A percentile compares a stretch with the other conserved stretches of the same genome.
Evolutionary conservation across 768 basidiomycete species (phyloP).

Genomic region (Kwoniella bestiolae): DNA sequence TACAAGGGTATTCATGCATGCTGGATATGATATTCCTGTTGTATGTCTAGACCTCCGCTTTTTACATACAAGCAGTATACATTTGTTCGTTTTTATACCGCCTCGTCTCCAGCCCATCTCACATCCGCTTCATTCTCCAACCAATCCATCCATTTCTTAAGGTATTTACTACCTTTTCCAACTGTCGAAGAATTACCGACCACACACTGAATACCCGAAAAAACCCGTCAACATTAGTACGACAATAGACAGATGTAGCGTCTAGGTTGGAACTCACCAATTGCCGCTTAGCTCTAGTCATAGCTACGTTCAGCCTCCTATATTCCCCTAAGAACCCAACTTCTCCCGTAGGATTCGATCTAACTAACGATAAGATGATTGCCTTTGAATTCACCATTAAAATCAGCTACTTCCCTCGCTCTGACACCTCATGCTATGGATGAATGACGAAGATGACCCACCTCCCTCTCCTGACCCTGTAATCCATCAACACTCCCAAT

Average conservation of each 20-base stretch:
- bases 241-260: slow-evolving; percentile 17
- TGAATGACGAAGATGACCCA: slow-evolving; percentile 12
- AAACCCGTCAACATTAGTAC: background rate
- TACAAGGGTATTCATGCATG: background rate
- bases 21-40: background rate
- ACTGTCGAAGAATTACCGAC: slow-evolving; percentile 94
- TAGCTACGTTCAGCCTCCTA: slow-evolving; percentile 74
- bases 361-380: slow-evolving; percentile 85
- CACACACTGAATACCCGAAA: slow-evolving; percentile 66
- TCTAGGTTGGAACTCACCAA: slow-evolving; percentile 65
- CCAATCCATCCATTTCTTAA: slow-evolving; percentile 90
- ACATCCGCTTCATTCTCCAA: slow-evolving; percentile 89
- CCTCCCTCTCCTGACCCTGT: slow-evolving; percentile 80
- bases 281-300: slow-evolving; percentile 86
- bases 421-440: no score
- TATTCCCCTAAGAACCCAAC: slow-evolving; percentile 95
- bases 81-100: background rate
- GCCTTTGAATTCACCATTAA: no score
- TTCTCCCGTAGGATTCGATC: slow-evolving; percentile 84
- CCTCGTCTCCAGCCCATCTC: slow-evolving; percentile 69
- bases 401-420: no score
- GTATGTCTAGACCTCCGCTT: background rate
- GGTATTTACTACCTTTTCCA: slow-evolving; percentile 75
- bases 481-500: slow-evolving; percentile 96
- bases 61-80: no score